Evolutionary conservation across 108 stramenopile genomes (phyloP).

Genomic region (Heterococcus sp.): DNA sequence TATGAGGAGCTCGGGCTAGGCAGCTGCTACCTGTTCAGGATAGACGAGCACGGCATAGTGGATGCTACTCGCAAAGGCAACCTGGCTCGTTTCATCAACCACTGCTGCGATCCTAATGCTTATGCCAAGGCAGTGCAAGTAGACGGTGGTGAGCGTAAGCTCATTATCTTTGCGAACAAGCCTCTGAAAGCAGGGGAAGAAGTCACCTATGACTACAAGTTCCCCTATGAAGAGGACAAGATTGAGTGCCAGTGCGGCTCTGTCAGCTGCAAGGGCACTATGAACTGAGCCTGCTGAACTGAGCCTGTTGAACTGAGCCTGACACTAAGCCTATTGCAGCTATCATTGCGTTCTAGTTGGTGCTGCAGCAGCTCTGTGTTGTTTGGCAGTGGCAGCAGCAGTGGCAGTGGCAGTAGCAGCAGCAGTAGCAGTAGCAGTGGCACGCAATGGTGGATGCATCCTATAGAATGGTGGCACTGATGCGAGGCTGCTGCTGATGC

Average conservation of each 20-base stretch:
- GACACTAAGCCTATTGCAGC: too few species aligned
- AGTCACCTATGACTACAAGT: constrained; percentile 95
- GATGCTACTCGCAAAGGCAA: constrained; percentile 88
- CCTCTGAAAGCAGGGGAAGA: constrained; percentile 84
- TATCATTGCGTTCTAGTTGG: too few species aligned
- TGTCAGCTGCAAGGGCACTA: constrained; percentile 77
- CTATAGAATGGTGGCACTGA: too few species aligned
- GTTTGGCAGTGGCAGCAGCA: too few species aligned
- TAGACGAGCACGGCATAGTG: constrained; percentile 79
- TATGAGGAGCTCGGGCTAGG: constrained; percentile 82
- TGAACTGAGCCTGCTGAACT: constrained; percentile 64
- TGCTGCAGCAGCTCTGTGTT: too few species aligned
- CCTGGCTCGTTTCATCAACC: constrained; percentile 88
- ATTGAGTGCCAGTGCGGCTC: constrained; percentile 89
- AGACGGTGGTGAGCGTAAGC: constrained; percentile 51
- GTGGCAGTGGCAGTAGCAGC: too few species aligned
- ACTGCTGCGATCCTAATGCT: constrained; percentile 79
- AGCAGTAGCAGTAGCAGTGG: too few species aligned
- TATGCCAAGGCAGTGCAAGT: constrained; percentile 68
- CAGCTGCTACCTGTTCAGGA: constrained; percentile 85
- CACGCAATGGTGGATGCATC: too few species aligned
- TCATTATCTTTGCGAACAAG: constrained; percentile 79
- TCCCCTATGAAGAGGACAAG: constrained; percentile 80
- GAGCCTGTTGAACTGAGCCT: background rate
- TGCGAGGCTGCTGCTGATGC: too few species aligned